phyloP scores from a whole-genome alignment of 2,329 filamentous ascomycete genomes.

The Sporothrix schenckii region DNA sequence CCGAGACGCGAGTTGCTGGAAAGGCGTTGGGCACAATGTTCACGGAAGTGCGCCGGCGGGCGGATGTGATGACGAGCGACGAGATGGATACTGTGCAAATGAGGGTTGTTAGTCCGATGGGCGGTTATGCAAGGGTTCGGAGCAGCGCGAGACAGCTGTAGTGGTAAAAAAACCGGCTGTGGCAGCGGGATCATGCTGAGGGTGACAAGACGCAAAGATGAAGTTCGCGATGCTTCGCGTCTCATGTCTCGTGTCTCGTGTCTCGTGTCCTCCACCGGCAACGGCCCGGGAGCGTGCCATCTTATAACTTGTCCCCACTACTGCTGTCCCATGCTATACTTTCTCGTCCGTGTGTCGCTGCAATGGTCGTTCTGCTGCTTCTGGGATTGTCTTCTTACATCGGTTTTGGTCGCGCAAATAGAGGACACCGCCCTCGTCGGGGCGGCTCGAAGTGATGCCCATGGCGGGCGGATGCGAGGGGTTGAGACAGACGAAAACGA shows the following conservation, averaged over 20 bases:
- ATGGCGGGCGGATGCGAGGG: constrained; percentile 56
- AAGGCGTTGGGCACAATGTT: constrained; percentile 83
- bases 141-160: not conserved
- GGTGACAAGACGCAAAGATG: not conserved
- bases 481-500: constrained; percentile 9
- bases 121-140: not conserved
- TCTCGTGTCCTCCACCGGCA: constrained; percentile 8
- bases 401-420: constrained; percentile 90
- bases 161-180: not conserved
- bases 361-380: not conserved
- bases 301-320: not conserved
- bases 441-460: constrained; percentile 89
- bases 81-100: constrained; percentile 75
- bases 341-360: not conserved
- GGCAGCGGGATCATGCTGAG: not conserved
- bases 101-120: not conserved
- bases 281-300: not conserved
- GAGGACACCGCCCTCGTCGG: constrained; percentile 77
- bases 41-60: constrained; percentile 74
- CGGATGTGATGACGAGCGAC: constrained; percentile 78
- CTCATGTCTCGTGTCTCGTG: constrained; percentile 20
- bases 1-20: constrained; percentile 76
- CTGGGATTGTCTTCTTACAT: constrained; percentile 59
- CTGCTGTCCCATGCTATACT: not conserved
- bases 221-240: constrained; percentile 11